Conservation (phyloP, 2,329 filamentous ascomycete genomes). For the Ustilaginoidea virens region DNA sequence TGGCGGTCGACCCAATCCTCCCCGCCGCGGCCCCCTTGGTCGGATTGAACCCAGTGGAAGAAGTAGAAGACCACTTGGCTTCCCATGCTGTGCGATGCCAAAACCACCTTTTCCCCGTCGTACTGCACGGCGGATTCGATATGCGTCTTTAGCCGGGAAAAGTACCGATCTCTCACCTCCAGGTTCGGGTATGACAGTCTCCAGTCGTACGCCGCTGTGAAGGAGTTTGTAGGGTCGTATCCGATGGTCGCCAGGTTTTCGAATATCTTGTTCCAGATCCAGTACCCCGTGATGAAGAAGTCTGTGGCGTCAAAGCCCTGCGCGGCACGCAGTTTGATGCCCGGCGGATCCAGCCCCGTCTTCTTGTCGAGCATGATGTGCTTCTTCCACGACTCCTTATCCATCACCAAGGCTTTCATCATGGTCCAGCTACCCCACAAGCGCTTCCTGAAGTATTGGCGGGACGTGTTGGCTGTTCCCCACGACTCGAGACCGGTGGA, state of each 20-base stretch:
- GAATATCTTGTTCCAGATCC: conserved; percentile 98
- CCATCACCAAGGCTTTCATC: conserved; percentile 87
- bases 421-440: conserved; percentile 98
- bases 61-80: conserved; percentile 85
- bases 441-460: conserved; percentile 84
- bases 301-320: conserved; percentile 97
- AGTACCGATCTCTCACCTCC: conserved; percentile 84
- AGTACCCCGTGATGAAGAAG: conserved; percentile 84
- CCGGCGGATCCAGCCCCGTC: conserved; percentile 80
- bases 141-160: conserved; percentile 75
- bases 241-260: conserved; percentile 93
- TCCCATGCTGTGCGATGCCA: conserved; percentile 95
- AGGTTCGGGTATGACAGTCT: conserved; percentile 79
- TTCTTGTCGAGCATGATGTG: conserved; percentile 94
- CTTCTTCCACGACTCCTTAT: conserved; percentile 87
- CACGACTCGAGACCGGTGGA: conserved; percentile 94
- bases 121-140: conserved; percentile 72
- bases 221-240: conserved; percentile 73
- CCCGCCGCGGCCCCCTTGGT: conserved; percentile 66
- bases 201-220: conserved; percentile 74
- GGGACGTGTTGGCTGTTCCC: conserved; percentile 74
- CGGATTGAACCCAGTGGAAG: conserved; percentile 65
- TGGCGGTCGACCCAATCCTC: conserved; percentile 79
- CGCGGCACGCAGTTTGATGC: conserved; percentile 78
- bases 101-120: conserved; percentile 61